phyloP scores from a whole-genome alignment of 306 rosid species.

The Fagus crenata region DNA sequence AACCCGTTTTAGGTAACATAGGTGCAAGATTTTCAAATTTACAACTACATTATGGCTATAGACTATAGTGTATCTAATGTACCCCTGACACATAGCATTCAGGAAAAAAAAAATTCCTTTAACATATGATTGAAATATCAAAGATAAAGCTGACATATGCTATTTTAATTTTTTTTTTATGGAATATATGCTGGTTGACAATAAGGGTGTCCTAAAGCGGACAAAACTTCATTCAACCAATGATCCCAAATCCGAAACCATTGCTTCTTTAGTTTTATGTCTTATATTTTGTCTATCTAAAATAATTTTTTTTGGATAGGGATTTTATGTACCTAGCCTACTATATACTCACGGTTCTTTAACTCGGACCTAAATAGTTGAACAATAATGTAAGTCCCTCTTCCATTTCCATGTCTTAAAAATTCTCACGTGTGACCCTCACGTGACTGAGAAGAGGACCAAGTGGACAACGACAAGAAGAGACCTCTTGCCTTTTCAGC shows the following conservation, averaged over 20 bases:
- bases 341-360: too few relatives aligned
- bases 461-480: constrained; percentile 14
- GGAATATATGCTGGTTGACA: not conserved
- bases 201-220: not conserved
- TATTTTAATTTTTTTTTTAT: not conserved
- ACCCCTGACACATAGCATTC: not conserved
- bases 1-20: too few relatives aligned
- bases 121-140: not conserved
- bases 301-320: too few relatives aligned
- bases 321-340: too few relatives aligned
- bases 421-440: constrained; percentile 5
- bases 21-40: too few relatives aligned
- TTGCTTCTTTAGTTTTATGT: too few relatives aligned
- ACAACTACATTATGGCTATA: too few relatives aligned
- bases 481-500: constrained; percentile 15
- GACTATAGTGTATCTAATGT: not conserved
- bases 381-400: too few relatives aligned
- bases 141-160: not conserved
- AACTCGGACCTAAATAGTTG: too few relatives aligned
- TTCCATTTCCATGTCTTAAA: not conserved
- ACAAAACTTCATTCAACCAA: not conserved
- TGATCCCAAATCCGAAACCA: too few relatives aligned
- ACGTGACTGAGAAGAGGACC: constrained; percentile 23
- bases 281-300: too few relatives aligned
- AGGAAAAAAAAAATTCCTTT: not conserved